phyloP scores from a whole-genome alignment of 2,329 filamentous ascomycete genomes.

The Colletotrichum siamense region DNA sequence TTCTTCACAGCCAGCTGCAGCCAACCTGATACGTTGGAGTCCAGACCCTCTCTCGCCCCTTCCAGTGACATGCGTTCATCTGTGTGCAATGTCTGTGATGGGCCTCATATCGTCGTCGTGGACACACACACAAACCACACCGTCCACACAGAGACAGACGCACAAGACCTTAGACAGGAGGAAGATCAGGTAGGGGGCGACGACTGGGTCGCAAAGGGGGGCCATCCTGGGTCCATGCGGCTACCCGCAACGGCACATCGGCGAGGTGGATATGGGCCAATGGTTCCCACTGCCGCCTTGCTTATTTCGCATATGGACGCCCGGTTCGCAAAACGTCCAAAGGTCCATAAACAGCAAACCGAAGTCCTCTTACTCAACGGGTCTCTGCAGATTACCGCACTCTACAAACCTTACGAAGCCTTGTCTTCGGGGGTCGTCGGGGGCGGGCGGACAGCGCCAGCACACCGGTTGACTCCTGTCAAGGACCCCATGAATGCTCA shows the following conservation, averaged over 20 bases:
- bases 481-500: not conserved
- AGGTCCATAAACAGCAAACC: not conserved
- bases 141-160: not conserved
- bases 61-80: not conserved
- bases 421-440: not conserved
- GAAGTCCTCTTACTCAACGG: not conserved
- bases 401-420: not conserved
- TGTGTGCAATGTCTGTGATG: not conserved
- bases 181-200: not conserved
- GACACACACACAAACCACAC: not conserved
- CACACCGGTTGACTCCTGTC: not conserved
- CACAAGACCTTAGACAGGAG: not conserved
- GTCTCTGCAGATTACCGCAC: not conserved
- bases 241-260: not conserved
- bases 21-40: not conserved
- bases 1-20: not conserved
- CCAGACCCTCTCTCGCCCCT: not conserved
- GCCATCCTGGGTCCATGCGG: not conserved
- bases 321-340: not conserved
- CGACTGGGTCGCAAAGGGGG: not conserved
- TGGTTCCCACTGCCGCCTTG: not conserved
- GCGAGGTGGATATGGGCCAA: not conserved
- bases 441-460: not conserved
- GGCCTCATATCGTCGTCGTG: not conserved
- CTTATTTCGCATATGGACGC: not conserved